A percentile compares a stretch with the other conserved stretches of the same genome.
Conservation (phyloP, 1,139 yeast genomes). For the Scheffersomyces quercinus region DNA sequence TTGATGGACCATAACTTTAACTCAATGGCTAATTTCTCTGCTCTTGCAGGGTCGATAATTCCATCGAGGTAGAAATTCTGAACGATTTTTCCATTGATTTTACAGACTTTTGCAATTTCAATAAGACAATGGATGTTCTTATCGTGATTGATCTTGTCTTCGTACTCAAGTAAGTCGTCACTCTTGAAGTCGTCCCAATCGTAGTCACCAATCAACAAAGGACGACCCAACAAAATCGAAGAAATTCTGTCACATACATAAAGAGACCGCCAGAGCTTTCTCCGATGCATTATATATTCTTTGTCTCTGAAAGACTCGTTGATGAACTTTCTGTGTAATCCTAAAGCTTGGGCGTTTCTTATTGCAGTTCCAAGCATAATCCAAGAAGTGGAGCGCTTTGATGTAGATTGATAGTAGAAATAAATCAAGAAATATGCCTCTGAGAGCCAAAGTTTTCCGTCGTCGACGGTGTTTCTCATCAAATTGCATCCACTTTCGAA, state of each 20-base stretch:
- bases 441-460: conserved; percentile 43
- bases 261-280: conserved; percentile 39
- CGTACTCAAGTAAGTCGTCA: conserved; percentile 10
- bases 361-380: conserved; percentile 25
- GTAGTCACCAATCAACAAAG: conserved; percentile 36
- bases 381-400: conserved; percentile 47
- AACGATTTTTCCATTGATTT: conserved; percentile 34
- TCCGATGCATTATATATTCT: conserved; percentile 19
- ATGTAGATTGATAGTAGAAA: conserved; percentile 38
- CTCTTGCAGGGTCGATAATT: conserved; percentile 30
- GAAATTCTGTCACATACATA: conserved; percentile 41
- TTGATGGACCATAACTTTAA: conserved; percentile 39
- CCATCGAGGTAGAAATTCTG: conserved; percentile 36
- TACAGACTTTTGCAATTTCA: conserved; percentile 14
- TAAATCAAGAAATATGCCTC: conserved; percentile 39
- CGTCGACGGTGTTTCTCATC: conserved; percentile 30
- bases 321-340: conserved; percentile 24
- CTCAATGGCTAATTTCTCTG: conserved; percentile 40
- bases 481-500: conserved; percentile 35
- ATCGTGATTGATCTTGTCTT: conserved; percentile 6
- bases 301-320: conserved; percentile 18
- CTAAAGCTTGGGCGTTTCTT: conserved; percentile 26
- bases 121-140: conserved; percentile 13
- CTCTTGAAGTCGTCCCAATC: conserved; percentile 41
- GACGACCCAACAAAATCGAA: conserved; percentile 41